phyloP scores from a whole-genome alignment of 2,329 filamentous ascomycete genomes.

The Phoma sp. region DNA sequence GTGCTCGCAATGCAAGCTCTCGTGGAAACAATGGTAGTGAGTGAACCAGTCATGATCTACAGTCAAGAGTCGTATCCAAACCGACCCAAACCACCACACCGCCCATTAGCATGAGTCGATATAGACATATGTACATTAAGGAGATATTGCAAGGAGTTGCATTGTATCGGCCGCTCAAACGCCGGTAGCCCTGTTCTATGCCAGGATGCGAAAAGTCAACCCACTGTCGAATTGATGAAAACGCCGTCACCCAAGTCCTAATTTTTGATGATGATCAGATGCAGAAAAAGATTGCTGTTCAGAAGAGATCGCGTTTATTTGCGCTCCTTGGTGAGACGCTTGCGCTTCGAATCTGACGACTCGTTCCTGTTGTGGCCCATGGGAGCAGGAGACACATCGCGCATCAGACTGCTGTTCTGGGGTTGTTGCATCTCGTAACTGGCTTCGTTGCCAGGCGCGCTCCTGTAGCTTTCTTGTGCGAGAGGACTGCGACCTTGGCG shows the following conservation, averaged over 20 bases:
- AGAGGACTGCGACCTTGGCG: slow-evolving; percentile 54
- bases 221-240: slow-evolving; percentile 7
- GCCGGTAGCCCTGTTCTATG: slow-evolving; percentile 16
- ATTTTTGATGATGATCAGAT: slow-evolving; percentile 15
- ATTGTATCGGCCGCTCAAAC: slow-evolving; percentile 15
- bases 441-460: slow-evolving; percentile 37
- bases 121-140: slow-evolving; percentile 23
- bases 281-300: slow-evolving; percentile 5
- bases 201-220: slow-evolving; percentile 17
- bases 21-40: slow-evolving; percentile 13
- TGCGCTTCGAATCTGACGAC: slow-evolving; percentile 44
- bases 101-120: not conserved
- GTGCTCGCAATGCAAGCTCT: slow-evolving; percentile 2
- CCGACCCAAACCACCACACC: slow-evolving; percentile 1
- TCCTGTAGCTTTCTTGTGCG: slow-evolving; percentile 52
- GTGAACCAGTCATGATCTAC: slow-evolving; percentile 25
- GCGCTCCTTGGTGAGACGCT: slow-evolving; percentile 44
- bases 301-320: slow-evolving; percentile 24
- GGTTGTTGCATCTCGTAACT: slow-evolving; percentile 47
- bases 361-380: slow-evolving; percentile 39
- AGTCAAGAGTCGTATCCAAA: slow-evolving; percentile 16
- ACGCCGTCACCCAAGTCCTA: slow-evolving; percentile 16
- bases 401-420: slow-evolving; percentile 41
- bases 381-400: slow-evolving; percentile 43
- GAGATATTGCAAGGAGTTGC: slow-evolving; percentile 16